A percentile compares a stretch with the other conserved stretches of the same genome.
Evolutionary conservation across 2,329 filamentous ascomycete species (phyloP).

Genomic region (Dryadomyces sulphureus): DNA sequence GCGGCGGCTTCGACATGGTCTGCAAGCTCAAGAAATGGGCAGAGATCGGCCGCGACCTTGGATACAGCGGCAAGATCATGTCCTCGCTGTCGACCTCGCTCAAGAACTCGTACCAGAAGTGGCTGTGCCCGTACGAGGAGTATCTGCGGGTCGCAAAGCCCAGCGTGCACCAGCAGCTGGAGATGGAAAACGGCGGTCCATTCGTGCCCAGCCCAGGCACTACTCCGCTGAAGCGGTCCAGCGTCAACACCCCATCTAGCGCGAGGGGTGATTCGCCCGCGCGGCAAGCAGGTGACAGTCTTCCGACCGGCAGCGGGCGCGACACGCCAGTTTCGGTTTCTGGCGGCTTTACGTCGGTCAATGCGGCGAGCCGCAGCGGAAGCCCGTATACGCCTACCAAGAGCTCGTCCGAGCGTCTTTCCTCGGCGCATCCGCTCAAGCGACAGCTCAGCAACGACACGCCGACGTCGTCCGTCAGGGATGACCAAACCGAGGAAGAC

Average conservation of each 20-base stretch:
- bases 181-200: conserved; percentile 83
- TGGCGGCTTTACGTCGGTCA: conserved; percentile 57
- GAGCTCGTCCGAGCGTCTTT: conserved; percentile 48
- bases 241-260: conserved; percentile 42
- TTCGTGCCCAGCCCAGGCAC: conserved; percentile 60
- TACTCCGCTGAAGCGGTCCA: conserved; percentile 56
- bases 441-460: conserved; percentile 55
- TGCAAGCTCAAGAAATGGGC: conserved; percentile 99
- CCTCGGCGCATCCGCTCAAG: conserved; percentile 52
- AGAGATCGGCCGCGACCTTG: conserved; percentile 88
- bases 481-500: conserved; percentile 32
- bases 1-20: conserved; percentile 89
- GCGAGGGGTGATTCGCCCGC: conserved; percentile 53
- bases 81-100: conserved; percentile 93
- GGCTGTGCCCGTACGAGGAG: conserved; percentile 93
- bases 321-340: conserved; percentile 40
- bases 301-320: conserved; percentile 31
- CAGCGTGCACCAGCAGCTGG: conserved; percentile 88
- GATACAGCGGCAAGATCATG: conserved; percentile 99
- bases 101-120: conserved; percentile 96
- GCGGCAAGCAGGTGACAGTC: conserved; percentile 35
- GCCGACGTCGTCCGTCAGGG: conserved; percentile 31
- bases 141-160: conserved; percentile 85
- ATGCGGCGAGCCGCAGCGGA: conserved; percentile 45
- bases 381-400: conserved; percentile 50